Percentiles rank a stretch among this genome's conserved stretches.
Evolutionary conservation across 371 early-diverging fungal species (phyloP).

Genomic region (Mucor velutinosus): DNA sequence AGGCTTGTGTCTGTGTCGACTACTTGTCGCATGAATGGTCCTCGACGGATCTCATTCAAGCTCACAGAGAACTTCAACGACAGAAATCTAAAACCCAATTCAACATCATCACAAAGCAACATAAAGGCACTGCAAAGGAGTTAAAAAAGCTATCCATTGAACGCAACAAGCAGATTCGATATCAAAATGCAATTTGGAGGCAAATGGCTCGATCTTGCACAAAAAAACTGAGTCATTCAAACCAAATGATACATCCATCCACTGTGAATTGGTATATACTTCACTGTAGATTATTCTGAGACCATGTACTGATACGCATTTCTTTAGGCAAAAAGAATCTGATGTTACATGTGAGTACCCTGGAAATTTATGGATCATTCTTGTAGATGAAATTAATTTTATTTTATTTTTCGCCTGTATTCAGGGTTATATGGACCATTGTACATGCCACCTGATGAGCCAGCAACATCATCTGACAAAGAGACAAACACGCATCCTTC

Average conservation of each 20-base stretch:
- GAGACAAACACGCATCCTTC: conserved; percentile 11
- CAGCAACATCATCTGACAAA: conserved; percentile 1
- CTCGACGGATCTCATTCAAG: conserved; percentile 32
- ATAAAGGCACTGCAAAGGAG: conserved; percentile 10
- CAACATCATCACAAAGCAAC: conserved; percentile 14
- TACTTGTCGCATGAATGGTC: conserved; percentile 50
- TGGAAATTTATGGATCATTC: not conserved
- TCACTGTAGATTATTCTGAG: not conserved
- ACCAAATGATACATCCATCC: conserved; percentile 37
- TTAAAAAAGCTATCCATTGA: conserved; percentile 26
- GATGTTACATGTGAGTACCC: conserved; percentile 34
- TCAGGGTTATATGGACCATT: conserved; percentile 48
- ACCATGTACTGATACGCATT: not conserved
- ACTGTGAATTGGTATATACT: conserved; percentile 37
- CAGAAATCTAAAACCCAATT: conserved; percentile 24
- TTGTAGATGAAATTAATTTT: not conserved
- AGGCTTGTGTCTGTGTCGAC: conserved; percentile 39
- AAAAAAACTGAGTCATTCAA: conserved; percentile 20
- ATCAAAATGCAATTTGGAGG: conserved; percentile 46
- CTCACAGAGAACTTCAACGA: conserved; percentile 32
- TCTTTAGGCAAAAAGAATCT: conserved; percentile 39
- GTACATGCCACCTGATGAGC: conserved; percentile 19
- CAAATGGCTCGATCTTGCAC: conserved; percentile 45
- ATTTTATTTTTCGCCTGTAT: not conserved
- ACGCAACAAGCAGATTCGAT: conserved; percentile 29